Percentiles rank a stretch among this genome's conserved stretches.
Evolutionary conservation across 2,329 filamentous ascomycete species (phyloP).

Genomic region (Alternaria alternata): DNA sequence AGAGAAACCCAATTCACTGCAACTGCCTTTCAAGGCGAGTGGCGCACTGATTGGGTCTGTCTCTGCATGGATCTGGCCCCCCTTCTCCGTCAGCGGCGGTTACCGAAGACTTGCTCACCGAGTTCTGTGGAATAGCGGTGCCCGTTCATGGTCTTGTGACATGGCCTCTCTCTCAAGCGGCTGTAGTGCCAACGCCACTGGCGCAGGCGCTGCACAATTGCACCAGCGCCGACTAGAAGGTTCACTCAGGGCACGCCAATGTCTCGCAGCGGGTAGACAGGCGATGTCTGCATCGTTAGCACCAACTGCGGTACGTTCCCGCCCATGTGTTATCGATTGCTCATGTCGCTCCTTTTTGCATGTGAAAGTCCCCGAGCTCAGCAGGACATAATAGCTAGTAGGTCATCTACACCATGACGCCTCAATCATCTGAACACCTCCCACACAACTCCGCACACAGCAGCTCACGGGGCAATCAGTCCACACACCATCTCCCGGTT

Average conservation of each 20-base stretch:
- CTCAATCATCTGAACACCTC: conserved; percentile 1
- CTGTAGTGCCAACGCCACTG: conserved; percentile 32
- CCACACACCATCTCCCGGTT: conserved; percentile 39
- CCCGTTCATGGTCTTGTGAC: conserved; percentile 43
- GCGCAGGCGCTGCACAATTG: conserved; percentile 37
- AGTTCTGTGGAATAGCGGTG: conserved; percentile 28
- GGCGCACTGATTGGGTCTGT: conserved; percentile 16
- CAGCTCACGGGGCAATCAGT: conserved; percentile 38
- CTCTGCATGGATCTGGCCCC: conserved; percentile 23
- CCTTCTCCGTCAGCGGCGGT: conserved; percentile 18
- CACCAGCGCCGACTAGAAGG: conserved; percentile 27
- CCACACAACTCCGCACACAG: conserved; percentile 9
- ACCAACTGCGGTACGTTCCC: conserved; percentile 26
- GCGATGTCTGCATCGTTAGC: conserved; percentile 29
- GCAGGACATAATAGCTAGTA: conserved; percentile 32
- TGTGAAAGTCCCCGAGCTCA: conserved; percentile 41
- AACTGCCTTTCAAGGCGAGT: conserved; percentile 24
- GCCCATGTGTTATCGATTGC: conserved; percentile 29
- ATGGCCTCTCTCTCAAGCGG: conserved; percentile 24
- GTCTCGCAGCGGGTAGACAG: conserved; percentile 42
- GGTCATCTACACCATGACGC: conserved; percentile 20
- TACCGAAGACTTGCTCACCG: conserved; percentile 32
- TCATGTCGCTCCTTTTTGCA: conserved; percentile 25
- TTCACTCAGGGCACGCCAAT: conserved; percentile 37
- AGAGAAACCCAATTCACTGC: conserved; percentile 29